Evolutionary conservation across 2,329 filamentous ascomycete genomes (phyloP).

Genomic region (Phoma sp.): DNA sequence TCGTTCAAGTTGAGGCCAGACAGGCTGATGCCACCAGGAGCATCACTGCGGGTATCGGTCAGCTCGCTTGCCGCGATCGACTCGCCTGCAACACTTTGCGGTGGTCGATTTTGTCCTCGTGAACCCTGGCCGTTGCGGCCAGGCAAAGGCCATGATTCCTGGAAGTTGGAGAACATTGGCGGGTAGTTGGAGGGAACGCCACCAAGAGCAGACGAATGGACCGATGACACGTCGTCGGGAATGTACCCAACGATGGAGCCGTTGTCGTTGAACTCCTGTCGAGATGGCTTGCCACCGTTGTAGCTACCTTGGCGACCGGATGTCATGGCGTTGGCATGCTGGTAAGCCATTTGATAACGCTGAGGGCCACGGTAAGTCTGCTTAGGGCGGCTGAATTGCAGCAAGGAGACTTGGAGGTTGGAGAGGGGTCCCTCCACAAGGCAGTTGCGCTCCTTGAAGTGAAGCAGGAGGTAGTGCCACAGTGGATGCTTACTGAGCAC

Average conservation of each 20-base stretch:
- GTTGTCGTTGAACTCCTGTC: slow-evolving; percentile 69
- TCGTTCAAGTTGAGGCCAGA: slow-evolving; percentile 79
- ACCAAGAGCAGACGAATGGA: slow-evolving; percentile 89
- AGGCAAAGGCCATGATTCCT: slow-evolving; percentile 87
- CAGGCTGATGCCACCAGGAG: slow-evolving; percentile 86
- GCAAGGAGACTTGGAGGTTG: slow-evolving; percentile 92
- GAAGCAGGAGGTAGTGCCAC: slow-evolving; percentile 92
- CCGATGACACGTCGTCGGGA: slow-evolving; percentile 93
- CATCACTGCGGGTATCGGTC: slow-evolving; percentile 79
- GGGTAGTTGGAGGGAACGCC: slow-evolving; percentile 86
- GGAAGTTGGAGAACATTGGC: slow-evolving; percentile 93
- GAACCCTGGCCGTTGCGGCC: slow-evolving; percentile 69
- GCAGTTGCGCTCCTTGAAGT: slow-evolving; percentile 97
- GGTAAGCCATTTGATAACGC: slow-evolving; percentile 81
- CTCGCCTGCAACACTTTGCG: slow-evolving; percentile 84
- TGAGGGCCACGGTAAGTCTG: slow-evolving; percentile 89
- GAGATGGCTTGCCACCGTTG: slow-evolving; percentile 57
- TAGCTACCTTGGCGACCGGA: slow-evolving; percentile 50
- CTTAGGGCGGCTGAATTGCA: slow-evolving; percentile 95
- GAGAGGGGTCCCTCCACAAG: slow-evolving; percentile 93
- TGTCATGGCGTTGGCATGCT: slow-evolving; percentile 66
- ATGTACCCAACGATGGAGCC: slow-evolving; percentile 95
- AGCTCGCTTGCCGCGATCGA: slow-evolving; percentile 90
- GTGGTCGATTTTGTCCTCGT: slow-evolving; percentile 68
- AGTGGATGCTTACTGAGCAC: slow-evolving; percentile 96